phyloP scores from a whole-genome alignment of 345 rosid species.

The Lumnitzera littorea region DNA sequence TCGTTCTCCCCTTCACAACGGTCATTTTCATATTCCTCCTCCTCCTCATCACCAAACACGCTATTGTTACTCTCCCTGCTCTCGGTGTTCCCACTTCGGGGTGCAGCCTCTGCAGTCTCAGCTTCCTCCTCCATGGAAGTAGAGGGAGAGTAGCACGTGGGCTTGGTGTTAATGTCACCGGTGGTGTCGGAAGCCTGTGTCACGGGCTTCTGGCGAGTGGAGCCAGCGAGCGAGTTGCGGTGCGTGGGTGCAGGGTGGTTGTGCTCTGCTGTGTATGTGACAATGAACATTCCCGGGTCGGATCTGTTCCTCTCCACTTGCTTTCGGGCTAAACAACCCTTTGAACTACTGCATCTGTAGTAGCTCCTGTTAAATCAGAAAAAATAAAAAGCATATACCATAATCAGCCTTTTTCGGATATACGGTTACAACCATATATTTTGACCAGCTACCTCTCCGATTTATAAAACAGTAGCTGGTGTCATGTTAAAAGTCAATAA shows the following conservation, averaged over 20 bases:
- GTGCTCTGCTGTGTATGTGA: slow-evolving; percentile 87
- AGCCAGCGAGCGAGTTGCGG: slow-evolving; percentile 81
- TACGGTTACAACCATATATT: too few relatives aligned
- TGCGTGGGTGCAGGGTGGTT: slow-evolving; percentile 87
- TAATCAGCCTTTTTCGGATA: not conserved
- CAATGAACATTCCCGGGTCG: slow-evolving; percentile 73
- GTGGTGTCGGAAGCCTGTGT: slow-evolving; percentile 12
- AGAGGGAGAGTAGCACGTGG: slow-evolving; percentile 17
- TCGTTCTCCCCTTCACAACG: slow-evolving; percentile 49
- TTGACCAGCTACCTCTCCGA: too few relatives aligned
- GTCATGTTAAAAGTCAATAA: too few relatives aligned
- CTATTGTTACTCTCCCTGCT: slow-evolving; percentile 12
- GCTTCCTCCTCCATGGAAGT: too few relatives aligned
- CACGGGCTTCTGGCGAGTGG: slow-evolving; percentile 59
- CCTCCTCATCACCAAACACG: slow-evolving; percentile 7
- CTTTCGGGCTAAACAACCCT: slow-evolving; percentile 87
- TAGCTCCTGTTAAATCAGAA: slow-evolving; percentile 49
- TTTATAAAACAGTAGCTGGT: not conserved
- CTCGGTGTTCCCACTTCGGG: slow-evolving; percentile 24
- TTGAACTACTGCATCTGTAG: slow-evolving; percentile 88
- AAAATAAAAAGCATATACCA: not conserved
- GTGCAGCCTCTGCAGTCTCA: slow-evolving; percentile 14
- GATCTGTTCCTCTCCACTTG: slow-evolving; percentile 95
- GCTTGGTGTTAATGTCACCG: slow-evolving; percentile 22
- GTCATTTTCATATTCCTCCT: slow-evolving; percentile 25